Conservation (phyloP, 192 early-diverging fungal species). For the Rhizophagus clarus region DNA sequence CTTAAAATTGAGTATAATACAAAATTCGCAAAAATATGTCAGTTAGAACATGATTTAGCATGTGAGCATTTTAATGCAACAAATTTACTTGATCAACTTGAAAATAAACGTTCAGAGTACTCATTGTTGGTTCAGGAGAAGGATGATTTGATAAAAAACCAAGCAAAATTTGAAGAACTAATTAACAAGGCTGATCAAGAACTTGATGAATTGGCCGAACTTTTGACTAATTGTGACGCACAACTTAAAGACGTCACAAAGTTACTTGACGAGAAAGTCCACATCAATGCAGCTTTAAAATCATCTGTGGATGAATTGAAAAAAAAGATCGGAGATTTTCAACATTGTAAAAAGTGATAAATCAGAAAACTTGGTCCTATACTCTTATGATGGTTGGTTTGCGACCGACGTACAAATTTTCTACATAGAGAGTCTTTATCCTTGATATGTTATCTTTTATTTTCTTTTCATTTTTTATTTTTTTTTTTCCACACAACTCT, state of each 20-base stretch:
- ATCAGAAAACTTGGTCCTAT: no score
- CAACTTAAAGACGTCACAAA: background rate
- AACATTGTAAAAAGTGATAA: no score
- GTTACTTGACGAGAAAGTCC: background rate
- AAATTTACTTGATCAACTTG: background rate
- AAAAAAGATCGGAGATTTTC: no score
- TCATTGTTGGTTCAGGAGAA: background rate
- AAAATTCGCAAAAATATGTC: background rate
- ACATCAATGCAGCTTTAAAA: background rate
- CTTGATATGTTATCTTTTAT: no score
- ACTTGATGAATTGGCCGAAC: background rate
- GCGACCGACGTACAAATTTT: no score
- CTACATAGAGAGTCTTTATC: no score
- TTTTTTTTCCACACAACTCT: no score
- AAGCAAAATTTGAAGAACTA: background rate
- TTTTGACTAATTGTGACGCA: background rate
- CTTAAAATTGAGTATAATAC: background rate
- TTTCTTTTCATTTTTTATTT: no score
- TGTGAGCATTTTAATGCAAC: background rate
- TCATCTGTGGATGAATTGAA: background rate
- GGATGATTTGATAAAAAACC: background rate
- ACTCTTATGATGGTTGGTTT: no score
- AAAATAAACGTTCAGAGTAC: background rate
- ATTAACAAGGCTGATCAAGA: background rate
- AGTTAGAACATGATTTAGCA: background rate